Percentiles rank a stretch among this genome's conserved stretches.
phyloP scores from a whole-genome alignment of 805 yeast genomes.

The Kodamaea neixiangensis region DNA sequence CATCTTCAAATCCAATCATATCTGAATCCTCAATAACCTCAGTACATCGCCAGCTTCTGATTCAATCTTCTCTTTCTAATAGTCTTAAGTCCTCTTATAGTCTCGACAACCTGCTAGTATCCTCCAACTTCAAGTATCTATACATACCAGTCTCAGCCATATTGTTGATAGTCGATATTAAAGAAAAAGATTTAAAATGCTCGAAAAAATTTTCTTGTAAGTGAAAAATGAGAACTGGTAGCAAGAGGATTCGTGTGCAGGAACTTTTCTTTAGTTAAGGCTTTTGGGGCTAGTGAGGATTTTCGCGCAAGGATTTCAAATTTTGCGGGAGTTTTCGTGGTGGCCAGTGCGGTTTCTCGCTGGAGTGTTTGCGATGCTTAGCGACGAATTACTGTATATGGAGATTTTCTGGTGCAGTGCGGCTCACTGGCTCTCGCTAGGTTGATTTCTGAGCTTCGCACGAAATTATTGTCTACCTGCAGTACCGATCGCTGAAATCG shows the following conservation, averaged over 20 bases:
- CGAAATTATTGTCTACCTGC: not conserved
- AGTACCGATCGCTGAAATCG: not conserved
- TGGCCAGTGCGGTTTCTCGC: not conserved
- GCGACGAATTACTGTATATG: not conserved
- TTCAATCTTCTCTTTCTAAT: not conserved
- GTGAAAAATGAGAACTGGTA: constrained; percentile 6
- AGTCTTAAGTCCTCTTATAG: not conserved
- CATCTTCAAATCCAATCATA: too few species aligned
- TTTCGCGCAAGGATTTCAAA: not conserved
- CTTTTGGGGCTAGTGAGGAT: not conserved
- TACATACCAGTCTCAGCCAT: constrained; percentile 43
- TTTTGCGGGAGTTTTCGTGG: not conserved
- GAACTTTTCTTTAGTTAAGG: not conserved
- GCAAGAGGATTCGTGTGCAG: constrained; percentile 1
- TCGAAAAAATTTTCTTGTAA: constrained; percentile 15
- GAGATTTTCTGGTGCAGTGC: not conserved
- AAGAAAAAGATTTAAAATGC: constrained; percentile 11
- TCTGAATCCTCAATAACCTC: too few species aligned
- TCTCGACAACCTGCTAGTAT: not conserved
- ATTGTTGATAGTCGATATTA: constrained; percentile 18
- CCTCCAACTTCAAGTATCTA: not conserved
- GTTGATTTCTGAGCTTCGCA: not conserved
- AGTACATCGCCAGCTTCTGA: not conserved
- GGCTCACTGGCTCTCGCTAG: not conserved
- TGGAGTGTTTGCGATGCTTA: not conserved